A percentile compares a stretch with the other conserved stretches of the same genome.
phyloP scores from a whole-genome alignment of 2,329 filamentous ascomycete genomes.

The Sarocladium brachiariae region DNA sequence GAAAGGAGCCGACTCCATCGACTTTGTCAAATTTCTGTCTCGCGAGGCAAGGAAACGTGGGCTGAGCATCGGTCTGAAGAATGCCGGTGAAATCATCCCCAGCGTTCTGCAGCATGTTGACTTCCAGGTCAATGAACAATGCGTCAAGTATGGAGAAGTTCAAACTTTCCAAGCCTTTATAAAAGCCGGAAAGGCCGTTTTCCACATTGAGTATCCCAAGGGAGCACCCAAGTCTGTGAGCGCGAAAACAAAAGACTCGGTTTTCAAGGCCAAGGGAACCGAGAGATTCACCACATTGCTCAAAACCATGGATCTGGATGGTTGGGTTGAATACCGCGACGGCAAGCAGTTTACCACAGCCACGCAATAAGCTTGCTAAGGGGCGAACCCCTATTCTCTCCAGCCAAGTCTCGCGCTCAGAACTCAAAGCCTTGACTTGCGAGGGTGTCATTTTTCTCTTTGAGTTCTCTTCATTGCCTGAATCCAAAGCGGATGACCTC shows the following conservation, averaged over 20 bases:
- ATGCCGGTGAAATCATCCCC: conserved; percentile 53
- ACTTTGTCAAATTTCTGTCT: conserved; percentile 55
- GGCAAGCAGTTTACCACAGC: conserved; percentile 23
- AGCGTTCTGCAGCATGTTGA: conserved; percentile 42
- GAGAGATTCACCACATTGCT: conserved; percentile 55
- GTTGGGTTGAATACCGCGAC: conserved; percentile 53
- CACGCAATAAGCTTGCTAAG: no score
- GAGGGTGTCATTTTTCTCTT: no score
- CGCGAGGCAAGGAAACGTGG: conserved; percentile 42
- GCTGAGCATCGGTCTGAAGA: conserved; percentile 61
- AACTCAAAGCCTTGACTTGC: no score
- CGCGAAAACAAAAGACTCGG: conserved; percentile 21
- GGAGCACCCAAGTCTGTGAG: conserved; percentile 35
- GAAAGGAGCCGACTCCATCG: conserved; percentile 47
- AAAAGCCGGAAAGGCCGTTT: conserved; percentile 56
- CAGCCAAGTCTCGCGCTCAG: no score
- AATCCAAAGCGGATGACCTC: no score
- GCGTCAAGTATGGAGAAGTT: conserved; percentile 54
- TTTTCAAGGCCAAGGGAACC: conserved; percentile 38
- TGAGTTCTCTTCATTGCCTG: no score
- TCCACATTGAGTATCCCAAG: conserved; percentile 64
- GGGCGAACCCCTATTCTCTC: no score
- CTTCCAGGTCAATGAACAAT: conserved; percentile 66
- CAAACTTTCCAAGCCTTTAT: conserved; percentile 50
- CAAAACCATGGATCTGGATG: conserved; percentile 58